phyloP scores from a whole-genome alignment of 1,139 yeast genomes.

The Blastobotrys indianensis region DNA sequence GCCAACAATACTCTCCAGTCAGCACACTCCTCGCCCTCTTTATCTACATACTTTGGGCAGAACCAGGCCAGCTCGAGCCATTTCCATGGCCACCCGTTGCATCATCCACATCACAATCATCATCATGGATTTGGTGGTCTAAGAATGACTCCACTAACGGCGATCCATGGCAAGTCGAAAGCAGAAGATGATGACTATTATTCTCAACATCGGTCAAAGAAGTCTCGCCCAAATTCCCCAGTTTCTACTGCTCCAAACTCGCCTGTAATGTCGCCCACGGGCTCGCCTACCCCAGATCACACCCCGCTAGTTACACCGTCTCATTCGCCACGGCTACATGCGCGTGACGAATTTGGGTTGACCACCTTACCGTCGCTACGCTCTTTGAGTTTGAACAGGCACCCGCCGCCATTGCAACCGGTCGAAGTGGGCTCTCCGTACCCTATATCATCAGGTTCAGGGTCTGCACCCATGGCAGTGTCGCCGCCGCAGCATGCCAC shows the following conservation, averaged over 20 bases:
- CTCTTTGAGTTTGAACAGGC: conserved; percentile 32
- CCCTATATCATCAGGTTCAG: background rate
- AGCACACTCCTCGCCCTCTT: conserved; percentile 59
- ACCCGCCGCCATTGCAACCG: conserved; percentile 34
- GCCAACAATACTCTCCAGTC: conserved; percentile 38
- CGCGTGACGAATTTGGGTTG: conserved; percentile 31
- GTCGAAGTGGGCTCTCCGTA: conserved; percentile 29
- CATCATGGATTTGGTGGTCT: conserved; percentile 43
- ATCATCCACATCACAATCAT: conserved; percentile 25
- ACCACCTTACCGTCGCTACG: conserved; percentile 38
- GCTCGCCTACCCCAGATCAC: conserved; percentile 47
- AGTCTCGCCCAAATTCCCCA: conserved; percentile 77
- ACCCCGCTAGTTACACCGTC: conserved; percentile 58
- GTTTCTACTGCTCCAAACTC: conserved; percentile 60
- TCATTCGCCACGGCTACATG: conserved; percentile 46
- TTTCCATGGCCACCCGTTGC: conserved; percentile 11
- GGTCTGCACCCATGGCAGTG: background rate
- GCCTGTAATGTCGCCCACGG: conserved; percentile 36
- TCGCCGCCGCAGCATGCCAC: background rate
- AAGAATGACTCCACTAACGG: conserved; percentile 50
- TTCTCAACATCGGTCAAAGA: conserved; percentile 49
- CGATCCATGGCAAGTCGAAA: conserved; percentile 22
- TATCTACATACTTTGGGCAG: conserved; percentile 49
- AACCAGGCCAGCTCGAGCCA: conserved; percentile 10
- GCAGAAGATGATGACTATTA: conserved; percentile 44